Evolutionary conservation across 164 flowering plant genomes (phyloP).

Genomic region (Vitis labrusca): DNA sequence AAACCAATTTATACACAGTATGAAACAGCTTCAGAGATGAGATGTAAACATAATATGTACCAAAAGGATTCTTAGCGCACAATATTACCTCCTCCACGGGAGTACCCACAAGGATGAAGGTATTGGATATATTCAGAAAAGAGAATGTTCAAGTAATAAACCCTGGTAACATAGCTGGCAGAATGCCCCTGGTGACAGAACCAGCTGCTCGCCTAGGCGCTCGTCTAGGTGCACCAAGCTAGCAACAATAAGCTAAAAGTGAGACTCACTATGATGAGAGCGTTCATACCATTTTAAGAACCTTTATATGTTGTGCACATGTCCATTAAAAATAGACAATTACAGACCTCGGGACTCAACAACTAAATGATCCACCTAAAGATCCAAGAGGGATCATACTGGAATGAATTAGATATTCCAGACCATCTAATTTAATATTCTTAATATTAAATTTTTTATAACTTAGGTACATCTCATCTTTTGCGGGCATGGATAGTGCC

Average conservation of each 20-base stretch:
- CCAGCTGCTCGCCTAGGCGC: slow-evolving; percentile 14
- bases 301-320: not conserved
- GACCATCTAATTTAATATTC: too few species aligned
- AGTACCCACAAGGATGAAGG: slow-evolving; percentile 3
- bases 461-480: too few species aligned
- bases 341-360: not conserved
- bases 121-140: slow-evolving; percentile 2
- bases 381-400: not conserved
- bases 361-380: not conserved
- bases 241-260: slow-evolving; percentile 18
- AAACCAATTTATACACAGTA: not conserved
- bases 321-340: not conserved
- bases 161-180: slow-evolving; percentile 5
- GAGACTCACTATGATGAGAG: not conserved
- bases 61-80: not conserved
- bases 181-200: slow-evolving; percentile 5
- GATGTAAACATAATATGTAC: not conserved
- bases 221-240: slow-evolving; percentile 18
- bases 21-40: not conserved
- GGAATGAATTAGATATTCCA: not conserved
- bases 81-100: slow-evolving; percentile 9
- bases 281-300: not conserved
- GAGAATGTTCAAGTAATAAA: slow-evolving; percentile 3
- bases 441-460: too few species aligned
- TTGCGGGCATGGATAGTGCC: too few species aligned